phyloP scores from a whole-genome alignment of 2,329 filamentous ascomycete genomes.

The Amesomyces nigricolor region DNA sequence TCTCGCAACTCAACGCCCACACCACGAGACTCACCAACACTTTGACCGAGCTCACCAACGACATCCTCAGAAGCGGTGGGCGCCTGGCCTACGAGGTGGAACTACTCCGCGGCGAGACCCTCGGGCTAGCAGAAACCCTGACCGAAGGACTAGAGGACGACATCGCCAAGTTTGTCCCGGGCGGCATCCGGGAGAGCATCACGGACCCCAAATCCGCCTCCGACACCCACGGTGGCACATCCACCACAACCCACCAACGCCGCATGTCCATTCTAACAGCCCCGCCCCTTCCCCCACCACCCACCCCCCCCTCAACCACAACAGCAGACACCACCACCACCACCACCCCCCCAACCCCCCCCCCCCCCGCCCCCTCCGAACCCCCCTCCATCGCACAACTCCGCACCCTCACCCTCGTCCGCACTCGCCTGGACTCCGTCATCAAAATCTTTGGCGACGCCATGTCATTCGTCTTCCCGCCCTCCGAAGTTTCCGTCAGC shows the following conservation, averaged over 20 bases:
- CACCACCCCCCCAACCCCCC: conserved; percentile 17
- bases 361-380: conserved; percentile 35
- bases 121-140: conserved; percentile 73
- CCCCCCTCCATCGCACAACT: conserved; percentile 71
- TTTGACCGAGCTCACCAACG: conserved; percentile 86
- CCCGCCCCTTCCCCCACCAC: conserved; percentile 1
- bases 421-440: conserved; percentile 77
- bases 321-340: conserved; percentile 10
- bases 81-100: conserved; percentile 92
- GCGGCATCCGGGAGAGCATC: conserved; percentile 36
- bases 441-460: conserved; percentile 90
- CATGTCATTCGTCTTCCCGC: conserved; percentile 90
- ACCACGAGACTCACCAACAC: conserved; percentile 75
- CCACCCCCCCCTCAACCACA: neutral
- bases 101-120: conserved; percentile 79
- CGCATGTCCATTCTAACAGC: conserved; percentile 24
- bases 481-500: conserved; percentile 75
- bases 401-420: conserved; percentile 75
- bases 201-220: conserved; percentile 21
- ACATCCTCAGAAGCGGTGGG: conserved; percentile 84
- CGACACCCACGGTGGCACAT: neutral
- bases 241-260: conserved; percentile 17
- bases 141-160: conserved; percentile 67
- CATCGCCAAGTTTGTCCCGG: conserved; percentile 64
- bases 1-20: conserved; percentile 83